These are phyloP conservation scores for Lactarius psammicola DNA, from an alignment of 768 basidiomycete species.

Conservation along the genomic window DNA sequence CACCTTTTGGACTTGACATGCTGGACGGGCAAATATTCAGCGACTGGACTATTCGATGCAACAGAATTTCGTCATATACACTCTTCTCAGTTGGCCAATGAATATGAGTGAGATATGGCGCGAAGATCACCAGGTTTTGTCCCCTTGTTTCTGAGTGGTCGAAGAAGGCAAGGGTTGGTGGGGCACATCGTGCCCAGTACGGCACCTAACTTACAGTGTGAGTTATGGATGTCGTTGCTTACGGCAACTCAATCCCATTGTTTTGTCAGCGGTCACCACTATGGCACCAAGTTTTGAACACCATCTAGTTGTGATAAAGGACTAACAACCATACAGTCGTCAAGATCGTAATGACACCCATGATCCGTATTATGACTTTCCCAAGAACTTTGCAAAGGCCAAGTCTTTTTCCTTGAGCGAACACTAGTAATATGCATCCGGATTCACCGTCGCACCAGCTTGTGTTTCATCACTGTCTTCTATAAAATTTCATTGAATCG, in stretches of 20 bases:
- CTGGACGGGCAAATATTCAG: background rate
- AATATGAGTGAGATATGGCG: background rate
- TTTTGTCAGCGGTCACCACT: background rate
- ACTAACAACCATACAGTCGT: too few relatives aligned
- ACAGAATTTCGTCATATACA: background rate
- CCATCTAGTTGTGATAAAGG: too few relatives aligned
- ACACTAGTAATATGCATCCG: too few relatives aligned
- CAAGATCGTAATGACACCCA: too few relatives aligned
- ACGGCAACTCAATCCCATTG: background rate
- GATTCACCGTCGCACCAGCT: too few relatives aligned
- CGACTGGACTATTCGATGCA: background rate
- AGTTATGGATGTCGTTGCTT: background rate
- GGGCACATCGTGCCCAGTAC: background rate
- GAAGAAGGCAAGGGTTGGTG: background rate
- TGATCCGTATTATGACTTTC: too few relatives aligned
- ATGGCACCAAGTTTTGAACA: background rate
- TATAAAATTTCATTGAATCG: too few relatives aligned
- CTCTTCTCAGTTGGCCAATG: background rate
- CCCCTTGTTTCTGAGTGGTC: background rate
- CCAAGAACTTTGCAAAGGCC: too few relatives aligned
- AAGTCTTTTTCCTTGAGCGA: too few relatives aligned
- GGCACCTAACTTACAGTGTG: background rate
- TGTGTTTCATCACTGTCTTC: too few relatives aligned
- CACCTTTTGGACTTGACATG: conserved; percentile 6
- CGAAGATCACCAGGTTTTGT: background rate